Conservation (phyloP, 192 early-diverging fungal genomes). For the Umbelopsis vinacea region DNA sequence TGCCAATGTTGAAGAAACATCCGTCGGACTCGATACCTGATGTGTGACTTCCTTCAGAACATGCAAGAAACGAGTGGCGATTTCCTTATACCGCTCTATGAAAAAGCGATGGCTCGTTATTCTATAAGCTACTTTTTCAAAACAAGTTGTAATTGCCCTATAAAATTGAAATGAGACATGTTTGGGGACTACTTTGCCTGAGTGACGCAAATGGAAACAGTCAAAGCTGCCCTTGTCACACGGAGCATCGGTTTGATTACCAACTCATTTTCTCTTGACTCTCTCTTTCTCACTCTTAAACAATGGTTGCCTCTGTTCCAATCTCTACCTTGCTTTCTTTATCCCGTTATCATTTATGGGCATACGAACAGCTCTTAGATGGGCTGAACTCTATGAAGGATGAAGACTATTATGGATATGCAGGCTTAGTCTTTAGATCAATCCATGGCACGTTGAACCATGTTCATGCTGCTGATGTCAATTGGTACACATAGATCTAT, state of each 20-base stretch:
- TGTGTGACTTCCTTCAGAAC: no score
- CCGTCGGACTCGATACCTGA: no score
- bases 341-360: background rate
- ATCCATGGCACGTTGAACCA: slow-evolving; percentile 3
- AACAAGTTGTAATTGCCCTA: no score
- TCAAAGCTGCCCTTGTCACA: no score
- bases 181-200: no score
- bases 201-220: no score
- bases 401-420: slow-evolving; percentile 5
- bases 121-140: no score
- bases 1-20: no score
- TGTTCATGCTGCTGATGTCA: background rate
- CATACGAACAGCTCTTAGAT: background rate
- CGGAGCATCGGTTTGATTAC: background rate
- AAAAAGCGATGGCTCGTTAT: no score
- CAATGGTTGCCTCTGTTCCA: slow-evolving; percentile 4
- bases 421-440: slow-evolving; percentile 10
- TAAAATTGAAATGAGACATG: no score
- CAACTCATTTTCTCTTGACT: background rate
- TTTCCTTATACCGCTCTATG: no score
- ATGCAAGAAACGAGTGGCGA: no score
- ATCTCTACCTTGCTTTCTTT: background rate
- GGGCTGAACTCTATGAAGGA: background rate
- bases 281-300: background rate
- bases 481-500: background rate